Evolutionary conservation across 2,329 filamentous ascomycete genomes (phyloP).

Genomic region (Alternaria hordeiaustralica): DNA sequence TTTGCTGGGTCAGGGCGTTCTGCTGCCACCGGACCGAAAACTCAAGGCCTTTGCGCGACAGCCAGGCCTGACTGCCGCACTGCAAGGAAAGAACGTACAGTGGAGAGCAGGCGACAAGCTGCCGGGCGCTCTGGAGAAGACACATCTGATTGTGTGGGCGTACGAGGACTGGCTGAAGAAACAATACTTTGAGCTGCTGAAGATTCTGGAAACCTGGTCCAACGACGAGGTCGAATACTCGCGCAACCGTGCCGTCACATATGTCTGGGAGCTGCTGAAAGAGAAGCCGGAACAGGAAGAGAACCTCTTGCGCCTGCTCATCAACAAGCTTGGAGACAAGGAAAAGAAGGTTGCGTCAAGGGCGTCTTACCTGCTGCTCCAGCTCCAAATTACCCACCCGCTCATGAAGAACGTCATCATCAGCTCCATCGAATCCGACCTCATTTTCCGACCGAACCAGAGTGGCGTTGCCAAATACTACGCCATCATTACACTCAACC

Average conservation of each 20-base stretch:
- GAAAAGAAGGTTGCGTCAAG: conserved; percentile 95
- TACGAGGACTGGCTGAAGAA: conserved; percentile 97
- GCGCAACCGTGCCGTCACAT: conserved; percentile 83
- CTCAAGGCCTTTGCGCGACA: conserved; percentile 81
- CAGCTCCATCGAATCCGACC: conserved; percentile 82
- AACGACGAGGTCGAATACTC: conserved; percentile 96
- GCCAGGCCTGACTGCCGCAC: conserved; percentile 72
- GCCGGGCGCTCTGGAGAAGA: conserved; percentile 74
- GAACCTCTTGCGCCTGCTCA: conserved; percentile 85
- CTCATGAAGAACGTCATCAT: conserved; percentile 93
- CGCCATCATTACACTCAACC: conserved; percentile 94
- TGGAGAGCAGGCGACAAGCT: conserved; percentile 76
- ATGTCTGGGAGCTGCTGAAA: conserved; percentile 88
- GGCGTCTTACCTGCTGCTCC: conserved; percentile 90
- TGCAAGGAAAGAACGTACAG: conserved; percentile 66
- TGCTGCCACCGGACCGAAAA: conserved; percentile 83
- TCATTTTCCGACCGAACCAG: conserved; percentile 86
- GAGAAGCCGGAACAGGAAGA: conserved; percentile 98
- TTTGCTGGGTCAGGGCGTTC: conserved; percentile 84
- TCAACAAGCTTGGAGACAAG: conserved; percentile 96
- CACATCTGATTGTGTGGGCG: conserved; percentile 84
- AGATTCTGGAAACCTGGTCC: conserved; percentile 90
- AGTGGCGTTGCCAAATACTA: conserved; percentile 92
- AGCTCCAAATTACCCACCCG: conserved; percentile 86
- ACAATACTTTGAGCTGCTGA: conserved; percentile 90